Base-by-base conservation (phyloP, 768 basidiomycete species). In the Suillus fuscotomentosus region DNA sequence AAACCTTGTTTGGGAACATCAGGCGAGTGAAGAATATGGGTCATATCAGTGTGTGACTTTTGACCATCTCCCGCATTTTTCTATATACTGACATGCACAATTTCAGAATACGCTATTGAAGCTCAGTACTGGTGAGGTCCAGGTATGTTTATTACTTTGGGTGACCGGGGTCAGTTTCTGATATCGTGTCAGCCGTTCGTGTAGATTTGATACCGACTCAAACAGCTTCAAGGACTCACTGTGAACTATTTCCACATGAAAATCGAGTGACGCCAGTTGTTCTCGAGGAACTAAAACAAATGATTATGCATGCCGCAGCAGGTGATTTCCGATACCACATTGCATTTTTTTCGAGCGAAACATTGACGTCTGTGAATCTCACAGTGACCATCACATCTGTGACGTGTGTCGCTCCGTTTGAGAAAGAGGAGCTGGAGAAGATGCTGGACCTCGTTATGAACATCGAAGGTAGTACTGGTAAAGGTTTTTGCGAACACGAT, bases 351-450 rank as follows among this genome's bases (percentile, higher is more conserved):
- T 43, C 6, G 54, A 73, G 67, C 56, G 17, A 38, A 38, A 10
- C 10, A 11, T 8, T 41, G 56, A 41, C 39, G 15, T 13, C 56
- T 11, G 4, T 62, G 10, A 22, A 11, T n/a, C 10, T 39, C 22
- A 11, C 57, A 83, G 82, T 83, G 69, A 62, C 68, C 8, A 72
- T 80, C 48, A 76, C 78, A 1, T 82, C 82, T 0, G 41, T 65
- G 1, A 77, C 72, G 31, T 80, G 80, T 0, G 81, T 80, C 0
- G 69, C 75, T 1, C 77, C 80, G 4, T 81, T 77, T 60, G 72
- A 67, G 22, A 50, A 72, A 2, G 73, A 74, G 3, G 77, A 80
- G 36, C 73, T 84, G 1, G 63, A 77, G 45, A 74, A 73, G 54
- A 77, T 82, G 66, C 68, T 81, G 34, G 47, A 64, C 1, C 67